These are phyloP conservation scores for Epichloe hybrida DNA, from an alignment of 2,329 filamentous ascomycete species.

Conservation along the genomic window DNA sequence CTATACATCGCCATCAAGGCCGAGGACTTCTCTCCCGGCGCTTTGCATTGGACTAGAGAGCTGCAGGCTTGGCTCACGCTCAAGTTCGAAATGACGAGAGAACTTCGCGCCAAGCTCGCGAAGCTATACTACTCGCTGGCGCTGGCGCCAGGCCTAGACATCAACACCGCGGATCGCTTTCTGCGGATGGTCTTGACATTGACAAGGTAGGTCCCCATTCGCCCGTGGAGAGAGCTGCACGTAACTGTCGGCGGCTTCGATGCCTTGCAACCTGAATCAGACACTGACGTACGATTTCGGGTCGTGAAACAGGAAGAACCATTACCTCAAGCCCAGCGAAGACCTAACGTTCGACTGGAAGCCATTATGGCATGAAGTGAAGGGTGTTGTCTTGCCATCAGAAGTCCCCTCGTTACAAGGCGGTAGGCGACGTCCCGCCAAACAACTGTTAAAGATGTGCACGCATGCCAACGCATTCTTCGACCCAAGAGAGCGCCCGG, in stretches of 20 bases:
- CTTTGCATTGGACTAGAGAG: constrained; percentile 94
- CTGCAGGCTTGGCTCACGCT: constrained; percentile 87
- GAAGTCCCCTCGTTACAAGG: constrained; percentile 59
- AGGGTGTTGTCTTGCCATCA: constrained; percentile 73
- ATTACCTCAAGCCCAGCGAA: constrained; percentile 81
- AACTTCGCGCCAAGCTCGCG: constrained; percentile 69
- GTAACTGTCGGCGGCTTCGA: background rate
- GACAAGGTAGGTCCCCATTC: constrained; percentile 58
- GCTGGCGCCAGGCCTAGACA: constrained; percentile 78
- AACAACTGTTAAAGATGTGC: constrained; percentile 72
- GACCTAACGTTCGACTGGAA: constrained; percentile 90
- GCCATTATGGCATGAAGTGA: constrained; percentile 84
- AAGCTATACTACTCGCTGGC: constrained; percentile 90
- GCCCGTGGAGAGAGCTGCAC: background rate
- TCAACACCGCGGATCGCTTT: constrained; percentile 72
- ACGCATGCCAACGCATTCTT: constrained; percentile 87
- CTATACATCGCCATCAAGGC: constrained; percentile 85
- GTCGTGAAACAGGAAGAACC: constrained; percentile 55
- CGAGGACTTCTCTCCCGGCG: constrained; percentile 87
- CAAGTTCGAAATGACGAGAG: constrained; percentile 90
- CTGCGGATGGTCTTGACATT: constrained; percentile 91
- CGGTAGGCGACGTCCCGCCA: constrained; percentile 40
- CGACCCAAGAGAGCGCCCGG: constrained; percentile 71
- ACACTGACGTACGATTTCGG: constrained; percentile 2
- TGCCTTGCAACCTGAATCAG: constrained; percentile 1